phyloP scores from a whole-genome alignment of 2,329 filamentous ascomycete genomes.

The Arthrobotrys musiformis region DNA sequence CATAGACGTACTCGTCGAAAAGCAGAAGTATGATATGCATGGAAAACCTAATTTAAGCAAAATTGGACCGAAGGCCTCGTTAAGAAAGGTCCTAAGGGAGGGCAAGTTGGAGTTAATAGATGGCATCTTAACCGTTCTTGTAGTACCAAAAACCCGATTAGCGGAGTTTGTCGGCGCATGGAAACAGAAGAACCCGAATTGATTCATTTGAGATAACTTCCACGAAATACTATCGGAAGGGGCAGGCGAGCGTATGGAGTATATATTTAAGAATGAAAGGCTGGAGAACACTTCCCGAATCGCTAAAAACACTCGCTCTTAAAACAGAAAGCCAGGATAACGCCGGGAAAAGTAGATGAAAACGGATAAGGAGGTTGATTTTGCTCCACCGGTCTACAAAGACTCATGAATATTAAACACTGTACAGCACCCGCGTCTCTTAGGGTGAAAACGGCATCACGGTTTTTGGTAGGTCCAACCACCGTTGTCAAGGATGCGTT shows the following conservation, averaged over 20 bases:
- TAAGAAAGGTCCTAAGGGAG: conserved; percentile 78
- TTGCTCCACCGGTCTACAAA: background rate
- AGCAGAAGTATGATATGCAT: conserved; percentile 71
- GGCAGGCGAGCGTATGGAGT: background rate
- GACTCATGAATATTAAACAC: background rate
- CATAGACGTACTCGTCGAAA: conserved; percentile 93
- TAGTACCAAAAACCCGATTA: conserved; percentile 78
- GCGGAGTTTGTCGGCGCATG: conserved; percentile 84
- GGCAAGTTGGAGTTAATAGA: conserved; percentile 90
- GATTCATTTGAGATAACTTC: background rate
- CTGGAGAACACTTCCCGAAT: background rate
- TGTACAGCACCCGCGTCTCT: background rate
- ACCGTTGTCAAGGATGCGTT: conserved; percentile 81
- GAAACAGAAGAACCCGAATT: conserved; percentile 73
- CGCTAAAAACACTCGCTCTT: conserved; percentile 6
- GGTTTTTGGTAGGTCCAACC: conserved; percentile 80
- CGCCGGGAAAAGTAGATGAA: conserved; percentile 3
- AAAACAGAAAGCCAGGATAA: background rate
- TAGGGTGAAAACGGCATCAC: conserved; percentile 56
- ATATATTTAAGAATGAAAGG: background rate
- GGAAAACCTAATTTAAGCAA: conserved; percentile 72
- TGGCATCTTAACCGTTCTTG: conserved; percentile 81
- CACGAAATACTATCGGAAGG: background rate
- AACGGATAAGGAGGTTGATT: background rate
- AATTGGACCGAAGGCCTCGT: conserved; percentile 82